Evolutionary conservation across 345 rosid genomes (phyloP).

Genomic region (Mallotus nudiflorus): DNA sequence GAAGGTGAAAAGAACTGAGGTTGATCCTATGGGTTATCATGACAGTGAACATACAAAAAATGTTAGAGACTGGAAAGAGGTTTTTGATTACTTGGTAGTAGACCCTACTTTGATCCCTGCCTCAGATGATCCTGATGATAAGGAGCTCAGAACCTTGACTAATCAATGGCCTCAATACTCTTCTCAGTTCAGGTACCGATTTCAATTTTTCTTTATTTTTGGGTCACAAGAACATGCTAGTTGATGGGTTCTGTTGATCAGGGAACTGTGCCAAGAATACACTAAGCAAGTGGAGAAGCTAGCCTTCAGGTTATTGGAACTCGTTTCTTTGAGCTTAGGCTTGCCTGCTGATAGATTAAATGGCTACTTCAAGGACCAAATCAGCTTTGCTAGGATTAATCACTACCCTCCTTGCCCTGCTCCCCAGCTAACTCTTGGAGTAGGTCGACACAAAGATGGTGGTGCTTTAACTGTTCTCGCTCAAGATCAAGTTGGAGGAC

Average conservation of each 20-base stretch:
- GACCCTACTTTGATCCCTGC: slow-evolving; percentile 69
- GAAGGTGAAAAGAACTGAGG: slow-evolving; percentile 65
- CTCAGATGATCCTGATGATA: slow-evolving; percentile 47
- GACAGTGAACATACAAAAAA: slow-evolving; percentile 88
- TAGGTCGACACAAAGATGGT: slow-evolving; percentile 81
- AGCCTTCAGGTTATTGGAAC: slow-evolving; percentile 58
- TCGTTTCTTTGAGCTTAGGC: slow-evolving; percentile 73
- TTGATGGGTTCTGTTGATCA: slow-evolving; percentile 14
- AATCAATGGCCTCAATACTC: slow-evolving; percentile 82
- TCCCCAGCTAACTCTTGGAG: slow-evolving; percentile 83
- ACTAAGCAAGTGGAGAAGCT: slow-evolving; percentile 61
- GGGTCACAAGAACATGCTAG: not conserved
- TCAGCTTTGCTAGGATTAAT: slow-evolving; percentile 59
- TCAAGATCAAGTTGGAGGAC: slow-evolving; percentile 84
- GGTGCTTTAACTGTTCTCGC: slow-evolving; percentile 71
- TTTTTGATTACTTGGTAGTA: slow-evolving; percentile 60
- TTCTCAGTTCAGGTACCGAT: slow-evolving; percentile 55
- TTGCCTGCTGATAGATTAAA: slow-evolving; percentile 44
- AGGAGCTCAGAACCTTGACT: slow-evolving; percentile 42
- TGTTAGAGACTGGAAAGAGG: slow-evolving; percentile 92
- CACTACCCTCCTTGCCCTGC: slow-evolving; percentile 80
- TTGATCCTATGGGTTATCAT: slow-evolving; percentile 67
- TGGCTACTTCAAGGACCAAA: slow-evolving; percentile 65
- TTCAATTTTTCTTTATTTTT: not conserved
- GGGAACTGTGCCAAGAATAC: slow-evolving; percentile 73